Percentiles rank a stretch among this genome's conserved stretches.
Evolutionary conservation across 176 grass and related monocot genomes (phyloP).

Genomic region (Bothriochloa decipiens): DNA sequence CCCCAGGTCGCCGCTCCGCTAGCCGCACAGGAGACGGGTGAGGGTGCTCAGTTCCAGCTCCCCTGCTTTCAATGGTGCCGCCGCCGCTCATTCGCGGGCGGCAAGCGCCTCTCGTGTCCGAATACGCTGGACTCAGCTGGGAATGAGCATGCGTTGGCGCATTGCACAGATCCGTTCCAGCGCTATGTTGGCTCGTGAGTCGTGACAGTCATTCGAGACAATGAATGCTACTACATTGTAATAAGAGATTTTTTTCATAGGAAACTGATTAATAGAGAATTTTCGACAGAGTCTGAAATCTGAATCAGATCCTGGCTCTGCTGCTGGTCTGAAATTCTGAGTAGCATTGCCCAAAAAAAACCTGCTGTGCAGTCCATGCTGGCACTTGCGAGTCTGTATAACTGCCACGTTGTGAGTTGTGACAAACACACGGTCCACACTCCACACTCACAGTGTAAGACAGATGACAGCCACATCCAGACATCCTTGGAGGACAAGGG

Average conservation of each 20-base stretch:
- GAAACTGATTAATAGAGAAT: no score
- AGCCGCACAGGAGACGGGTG: conserved; percentile 32
- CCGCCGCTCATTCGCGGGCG: not conserved
- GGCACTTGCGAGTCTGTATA: not conserved
- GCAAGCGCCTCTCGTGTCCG: not conserved
- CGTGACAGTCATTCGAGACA: not conserved
- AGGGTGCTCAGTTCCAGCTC: not conserved
- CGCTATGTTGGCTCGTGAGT: not conserved
- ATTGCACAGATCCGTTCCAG: not conserved
- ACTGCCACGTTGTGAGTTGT: conserved; percentile 23
- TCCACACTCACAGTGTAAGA: not conserved
- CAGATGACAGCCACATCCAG: not conserved
- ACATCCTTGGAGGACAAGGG: no score
- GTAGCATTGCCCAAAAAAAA: no score
- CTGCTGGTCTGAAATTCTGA: no score
- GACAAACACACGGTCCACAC: not conserved
- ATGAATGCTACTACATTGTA: not conserved
- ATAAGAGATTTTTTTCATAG: no score
- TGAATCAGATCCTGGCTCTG: no score
- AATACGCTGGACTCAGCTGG: not conserved
- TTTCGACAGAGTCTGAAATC: no score
- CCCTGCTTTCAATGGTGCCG: not conserved
- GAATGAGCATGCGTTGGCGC: not conserved
- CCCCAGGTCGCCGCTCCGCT: not conserved
- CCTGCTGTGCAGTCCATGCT: no score